A percentile compares a stretch with the other conserved stretches of the same genome.
phyloP scores from a whole-genome alignment of 148 eudicot genomes.

The Gaultheria prostrata region DNA sequence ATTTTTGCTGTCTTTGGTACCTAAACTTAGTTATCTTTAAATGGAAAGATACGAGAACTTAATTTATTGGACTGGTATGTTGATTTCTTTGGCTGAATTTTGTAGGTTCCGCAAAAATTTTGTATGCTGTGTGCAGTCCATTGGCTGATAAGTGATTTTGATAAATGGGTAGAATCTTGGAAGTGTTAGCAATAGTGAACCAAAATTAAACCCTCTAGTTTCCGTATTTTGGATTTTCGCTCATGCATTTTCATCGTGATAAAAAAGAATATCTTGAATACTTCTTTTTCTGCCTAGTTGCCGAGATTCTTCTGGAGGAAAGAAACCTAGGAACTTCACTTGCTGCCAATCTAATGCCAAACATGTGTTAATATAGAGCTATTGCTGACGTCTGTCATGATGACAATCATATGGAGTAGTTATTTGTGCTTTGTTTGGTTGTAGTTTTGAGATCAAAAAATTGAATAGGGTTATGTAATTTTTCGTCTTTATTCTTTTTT shows the following conservation, averaged over 20 bases:
- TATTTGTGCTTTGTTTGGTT: background rate
- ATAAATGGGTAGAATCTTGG: background rate
- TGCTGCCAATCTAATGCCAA: background rate
- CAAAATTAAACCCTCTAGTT: background rate
- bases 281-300: background rate
- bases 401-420: background rate
- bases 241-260: background rate
- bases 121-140: background rate
- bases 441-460: no score
- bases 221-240: background rate
- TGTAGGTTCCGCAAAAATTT: background rate
- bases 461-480: no score
- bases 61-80: background rate
- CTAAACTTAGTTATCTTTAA: background rate
- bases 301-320: background rate
- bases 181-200: slow-evolving; percentile 5
- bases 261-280: background rate
- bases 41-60: background rate
- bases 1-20: background rate
- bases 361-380: background rate
- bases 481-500: no score
- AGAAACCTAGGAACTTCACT: background rate
- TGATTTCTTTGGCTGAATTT: background rate
- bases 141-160: background rate
- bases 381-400: background rate